Percentiles rank a stretch among this genome's conserved stretches.
Evolutionary conservation across 2,329 filamentous ascomycete species (phyloP).

Genomic region (Fusarium sp.): DNA sequence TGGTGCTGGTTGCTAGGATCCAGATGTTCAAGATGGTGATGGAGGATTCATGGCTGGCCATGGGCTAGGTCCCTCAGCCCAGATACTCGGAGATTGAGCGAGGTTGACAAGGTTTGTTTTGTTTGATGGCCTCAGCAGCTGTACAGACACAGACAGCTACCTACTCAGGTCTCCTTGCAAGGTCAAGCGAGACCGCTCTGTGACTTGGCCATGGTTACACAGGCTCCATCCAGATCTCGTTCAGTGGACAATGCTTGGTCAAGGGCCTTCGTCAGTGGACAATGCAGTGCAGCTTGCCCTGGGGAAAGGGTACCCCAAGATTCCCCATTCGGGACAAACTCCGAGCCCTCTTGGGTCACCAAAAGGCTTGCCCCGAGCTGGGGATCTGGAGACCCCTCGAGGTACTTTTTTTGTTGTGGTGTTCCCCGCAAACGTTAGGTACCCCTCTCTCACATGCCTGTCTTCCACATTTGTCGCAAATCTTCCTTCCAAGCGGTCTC

Average conservation of each 20-base stretch:
- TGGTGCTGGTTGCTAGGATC: slow-evolving; percentile 16
- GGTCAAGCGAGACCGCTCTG: slow-evolving; percentile 23
- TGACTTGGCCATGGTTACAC: slow-evolving; percentile 8
- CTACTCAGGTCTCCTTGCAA: slow-evolving; percentile 6
- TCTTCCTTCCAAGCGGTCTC: slow-evolving; percentile 1
- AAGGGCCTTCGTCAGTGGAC: not conserved
- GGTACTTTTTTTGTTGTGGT: slow-evolving; percentile 37
- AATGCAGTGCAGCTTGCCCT: not conserved
- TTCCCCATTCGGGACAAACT: slow-evolving; percentile 35
- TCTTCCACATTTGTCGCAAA: slow-evolving; percentile 23
- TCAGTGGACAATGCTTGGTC: not conserved
- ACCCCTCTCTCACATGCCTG: slow-evolving; percentile 41
- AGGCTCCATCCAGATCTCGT: slow-evolving; percentile 6
- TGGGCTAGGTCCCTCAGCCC: slow-evolving; percentile 2
- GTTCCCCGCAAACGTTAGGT: slow-evolving; percentile 32
- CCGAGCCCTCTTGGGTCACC: slow-evolving; percentile 25
- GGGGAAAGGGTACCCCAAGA: slow-evolving; percentile 16
- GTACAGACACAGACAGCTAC: not conserved
- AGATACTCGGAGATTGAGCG: slow-evolving; percentile 25
- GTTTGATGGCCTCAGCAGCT: not conserved
- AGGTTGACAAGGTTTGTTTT: slow-evolving; percentile 9
- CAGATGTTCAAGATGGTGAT: slow-evolving; percentile 13
- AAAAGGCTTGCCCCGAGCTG: slow-evolving; percentile 36
- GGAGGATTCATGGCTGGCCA: slow-evolving; percentile 9
- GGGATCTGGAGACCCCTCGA: slow-evolving; percentile 35